These are phyloP conservation scores for Lathyrus tuberosus DNA, from an alignment of 306 rosid species.

Conservation along the genomic window DNA sequence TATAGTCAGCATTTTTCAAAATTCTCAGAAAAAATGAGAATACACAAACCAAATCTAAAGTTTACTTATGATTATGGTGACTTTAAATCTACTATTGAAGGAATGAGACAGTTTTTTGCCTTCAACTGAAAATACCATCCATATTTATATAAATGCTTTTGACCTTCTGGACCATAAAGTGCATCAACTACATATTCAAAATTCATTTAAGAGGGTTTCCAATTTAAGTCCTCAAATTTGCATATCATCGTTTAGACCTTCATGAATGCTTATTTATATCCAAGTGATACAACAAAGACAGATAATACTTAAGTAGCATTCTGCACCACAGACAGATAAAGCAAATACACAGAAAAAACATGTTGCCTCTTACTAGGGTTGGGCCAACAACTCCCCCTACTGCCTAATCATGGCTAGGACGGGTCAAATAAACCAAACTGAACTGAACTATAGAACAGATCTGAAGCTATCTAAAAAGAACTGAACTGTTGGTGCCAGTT, in stretches of 20 bases:
- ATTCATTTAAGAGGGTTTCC: constrained; percentile 27
- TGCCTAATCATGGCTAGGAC: constrained; percentile 10
- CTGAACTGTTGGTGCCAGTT: neutral
- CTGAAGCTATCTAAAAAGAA: neutral
- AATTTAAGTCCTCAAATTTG: constrained; percentile 23
- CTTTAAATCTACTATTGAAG: constrained; percentile 3
- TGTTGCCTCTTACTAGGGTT: constrained; percentile 18
- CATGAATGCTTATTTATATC: constrained; percentile 22
- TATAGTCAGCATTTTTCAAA: constrained; percentile 30
- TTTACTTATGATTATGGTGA: constrained; percentile 24
- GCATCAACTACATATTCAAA: constrained; percentile 19
- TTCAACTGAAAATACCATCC: constrained; percentile 28
- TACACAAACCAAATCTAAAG: constrained; percentile 20
- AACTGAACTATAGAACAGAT: neutral
- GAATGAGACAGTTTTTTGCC: constrained; percentile 7
- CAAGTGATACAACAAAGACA: constrained; percentile 34
- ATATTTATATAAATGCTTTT: constrained; percentile 12
- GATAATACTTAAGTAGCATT: constrained; percentile 23
- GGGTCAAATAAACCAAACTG: neutral
- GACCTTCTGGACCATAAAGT: constrained; percentile 27
- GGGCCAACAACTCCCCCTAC: constrained; percentile 22
- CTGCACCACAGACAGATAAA: constrained; percentile 34
- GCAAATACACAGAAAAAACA: constrained; percentile 32
- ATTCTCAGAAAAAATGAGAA: constrained; percentile 21
- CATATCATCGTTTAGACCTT: constrained; percentile 26